Percentiles rank a stretch among this genome's conserved stretches.
Conservation (phyloP, 2,329 filamentous ascomycete species). For the Escovopsis sp. region DNA sequence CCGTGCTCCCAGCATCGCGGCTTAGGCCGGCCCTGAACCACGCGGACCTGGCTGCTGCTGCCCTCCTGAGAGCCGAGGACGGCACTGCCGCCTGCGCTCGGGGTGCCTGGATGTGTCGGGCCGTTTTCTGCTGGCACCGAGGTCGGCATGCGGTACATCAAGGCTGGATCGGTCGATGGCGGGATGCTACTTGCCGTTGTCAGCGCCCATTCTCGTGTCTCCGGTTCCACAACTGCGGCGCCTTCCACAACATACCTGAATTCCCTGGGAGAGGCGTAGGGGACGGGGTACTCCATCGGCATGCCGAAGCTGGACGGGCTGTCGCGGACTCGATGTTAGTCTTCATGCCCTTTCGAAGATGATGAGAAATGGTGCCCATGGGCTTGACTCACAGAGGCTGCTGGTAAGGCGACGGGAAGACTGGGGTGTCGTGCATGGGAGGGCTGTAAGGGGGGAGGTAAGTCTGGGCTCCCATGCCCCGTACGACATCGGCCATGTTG, state of each 20-base stretch:
- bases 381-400: slow-evolving; percentile 22
- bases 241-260: slow-evolving; percentile 23
- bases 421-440: slow-evolving; percentile 29
- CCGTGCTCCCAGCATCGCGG: slow-evolving; percentile 96
- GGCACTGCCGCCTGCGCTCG: neutral
- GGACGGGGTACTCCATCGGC: slow-evolving; percentile 28
- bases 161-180: slow-evolving; percentile 23
- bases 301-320: slow-evolving; percentile 26
- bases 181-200: slow-evolving; percentile 18
- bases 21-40: slow-evolving; percentile 70
- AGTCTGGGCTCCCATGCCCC: slow-evolving; percentile 25
- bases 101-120: neutral
- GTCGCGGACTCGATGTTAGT: slow-evolving; percentile 12
- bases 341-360: slow-evolving; percentile 2
- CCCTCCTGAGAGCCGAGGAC: slow-evolving; percentile 20
- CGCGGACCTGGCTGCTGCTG: slow-evolving; percentile 39
- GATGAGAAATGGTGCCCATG: slow-evolving; percentile 1
- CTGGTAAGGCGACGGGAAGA: slow-evolving; percentile 20
- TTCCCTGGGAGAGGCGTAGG: slow-evolving; percentile 18
- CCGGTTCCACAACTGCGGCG: neutral
- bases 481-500: slow-evolving; percentile 34
- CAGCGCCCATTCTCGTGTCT: neutral
- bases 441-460: slow-evolving; percentile 38
- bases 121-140: slow-evolving; percentile 21
- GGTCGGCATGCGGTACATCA: slow-evolving; percentile 30